These are phyloP conservation scores for Hyphodiscus hymeniophilus DNA, from an alignment of 495 filamentous ascomycete species.

Conservation along the genomic window DNA sequence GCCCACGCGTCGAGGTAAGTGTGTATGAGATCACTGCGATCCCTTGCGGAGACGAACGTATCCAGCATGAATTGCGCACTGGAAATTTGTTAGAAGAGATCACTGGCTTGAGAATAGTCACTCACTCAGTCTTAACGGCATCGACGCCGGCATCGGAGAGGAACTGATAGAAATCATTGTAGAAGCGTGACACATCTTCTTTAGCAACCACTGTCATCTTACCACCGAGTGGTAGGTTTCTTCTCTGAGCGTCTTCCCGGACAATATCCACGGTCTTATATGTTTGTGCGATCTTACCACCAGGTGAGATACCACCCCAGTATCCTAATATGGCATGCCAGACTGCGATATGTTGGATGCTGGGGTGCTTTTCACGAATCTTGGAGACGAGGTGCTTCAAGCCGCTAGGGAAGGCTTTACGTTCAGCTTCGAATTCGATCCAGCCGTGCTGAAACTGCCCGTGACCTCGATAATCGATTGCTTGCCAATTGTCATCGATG, in stretches of 20 bases:
- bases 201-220: slow-evolving; percentile 64
- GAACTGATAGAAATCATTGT: slow-evolving; percentile 86
- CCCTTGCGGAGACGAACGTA: slow-evolving; percentile 55
- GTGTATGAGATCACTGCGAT: slow-evolving; percentile 57
- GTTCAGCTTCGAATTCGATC: slow-evolving; percentile 77
- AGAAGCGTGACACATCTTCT: slow-evolving; percentile 66
- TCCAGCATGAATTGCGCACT: slow-evolving; percentile 77
- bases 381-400: slow-evolving; percentile 56
- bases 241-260: slow-evolving; percentile 38
- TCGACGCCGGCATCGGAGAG: slow-evolving; percentile 62
- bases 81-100: neutral
- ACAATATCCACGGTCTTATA: slow-evolving; percentile 70
- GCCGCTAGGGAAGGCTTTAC: slow-evolving; percentile 69
- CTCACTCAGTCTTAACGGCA: slow-evolving; percentile 62
- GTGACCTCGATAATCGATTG: slow-evolving; percentile 45
- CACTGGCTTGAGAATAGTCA: neutral
- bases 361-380: slow-evolving; percentile 62
- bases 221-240: slow-evolving; percentile 46
- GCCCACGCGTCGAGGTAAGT: slow-evolving; percentile 85
- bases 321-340: slow-evolving; percentile 97
- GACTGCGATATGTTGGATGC: slow-evolving; percentile 78
- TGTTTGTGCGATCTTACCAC: slow-evolving; percentile 59
- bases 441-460: slow-evolving; percentile 44
- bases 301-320: slow-evolving; percentile 79
- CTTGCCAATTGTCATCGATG: slow-evolving; percentile 97